Evolutionary conservation across 2,329 filamentous ascomycete genomes (phyloP), one percentile per base, ranked within the genome.

Genomic region (Aspergillus terreus): DNA sequence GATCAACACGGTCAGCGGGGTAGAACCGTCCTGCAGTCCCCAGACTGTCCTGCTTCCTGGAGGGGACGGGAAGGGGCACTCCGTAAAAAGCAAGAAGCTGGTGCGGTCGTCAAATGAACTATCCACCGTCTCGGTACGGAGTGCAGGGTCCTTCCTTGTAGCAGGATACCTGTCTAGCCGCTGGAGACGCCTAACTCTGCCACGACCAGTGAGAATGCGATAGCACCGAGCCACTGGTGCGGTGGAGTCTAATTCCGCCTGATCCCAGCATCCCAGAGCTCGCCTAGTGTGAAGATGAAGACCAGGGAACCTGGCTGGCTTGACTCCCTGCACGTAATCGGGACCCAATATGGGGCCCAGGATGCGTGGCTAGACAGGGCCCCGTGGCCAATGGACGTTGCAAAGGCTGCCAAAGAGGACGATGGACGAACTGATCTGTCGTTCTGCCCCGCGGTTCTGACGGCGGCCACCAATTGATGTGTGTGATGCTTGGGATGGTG

Each of bases 1-100:
- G 52, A 54, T 53, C 54, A 54, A 51, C 54, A 21, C 36, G 30
- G 38, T 17, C 27, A 25, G 54, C 47, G 54, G 54, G 48, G 48
- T 51, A 14, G 38, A 38, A 38, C 35, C 35, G 35, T 38, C 35
- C 35, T 38, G 35, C 14, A 38, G 35, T 38, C 49, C 49, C 45
- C 49, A 40, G 49, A 48, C 49, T 14, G 15, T 38, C 23, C 6
- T 23, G 23, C 23, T 6, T 42, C 40, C 2, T 42, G 40, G 45
- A 47, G 30, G 30, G 7, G 4, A 38, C 6, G 23, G 23, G 6
- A 23, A 38, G 11, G 12, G 11, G 19, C 4, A 19, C 19, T 19
- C 19, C 19, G 19, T 19, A 19, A 19, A 19, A 35, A 35, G 33
- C 11, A 35, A 35, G 35, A 38, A 15, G 7, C 11, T 4, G 14